Percentiles rank a stretch among this genome's conserved stretches.
Evolutionary conservation across 139 green algal species (phyloP).

Genomic region (Chlorella sp.): DNA sequence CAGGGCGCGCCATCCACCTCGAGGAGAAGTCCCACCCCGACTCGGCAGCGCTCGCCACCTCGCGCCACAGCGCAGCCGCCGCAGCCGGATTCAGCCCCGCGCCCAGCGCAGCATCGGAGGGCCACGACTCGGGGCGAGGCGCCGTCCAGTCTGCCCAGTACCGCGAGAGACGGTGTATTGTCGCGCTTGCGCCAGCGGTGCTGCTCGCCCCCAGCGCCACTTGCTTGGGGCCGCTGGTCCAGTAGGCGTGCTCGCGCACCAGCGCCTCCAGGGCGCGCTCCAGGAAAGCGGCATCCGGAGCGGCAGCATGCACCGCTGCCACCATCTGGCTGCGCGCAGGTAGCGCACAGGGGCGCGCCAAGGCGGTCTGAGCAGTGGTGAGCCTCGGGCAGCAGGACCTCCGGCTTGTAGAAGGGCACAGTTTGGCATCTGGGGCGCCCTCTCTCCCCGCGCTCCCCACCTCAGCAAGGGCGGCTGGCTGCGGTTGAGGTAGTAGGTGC

Average conservation of each 20-base stretch:
- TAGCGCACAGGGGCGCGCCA: too few relatives aligned
- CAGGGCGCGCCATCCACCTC: constrained; percentile 65
- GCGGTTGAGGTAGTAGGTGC: constrained; percentile 95
- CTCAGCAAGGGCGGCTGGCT: constrained; percentile 90
- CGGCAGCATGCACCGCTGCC: constrained; percentile 42
- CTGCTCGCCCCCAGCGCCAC: constrained; percentile 47
- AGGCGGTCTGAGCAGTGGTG: too few relatives aligned
- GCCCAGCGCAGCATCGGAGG: not conserved
- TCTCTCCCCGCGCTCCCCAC: not conserved
- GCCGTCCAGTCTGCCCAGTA: constrained; percentile 78
- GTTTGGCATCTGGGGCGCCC: too few relatives aligned
- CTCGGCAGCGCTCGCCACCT: constrained; percentile 89
- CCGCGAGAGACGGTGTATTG: constrained; percentile 56
- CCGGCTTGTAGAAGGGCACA: too few relatives aligned
- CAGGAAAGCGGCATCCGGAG: constrained; percentile 41
- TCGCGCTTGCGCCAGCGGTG: constrained; percentile 20
- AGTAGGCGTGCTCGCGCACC: constrained; percentile 76
- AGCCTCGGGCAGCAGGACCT: too few relatives aligned
- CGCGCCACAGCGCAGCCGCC: constrained; percentile 57
- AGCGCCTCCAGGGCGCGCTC: constrained; percentile 64
- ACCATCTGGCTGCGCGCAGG: too few relatives aligned
- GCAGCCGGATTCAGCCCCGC: not conserved
- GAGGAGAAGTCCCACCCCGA: constrained; percentile 94
- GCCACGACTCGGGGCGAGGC: constrained; percentile 85
- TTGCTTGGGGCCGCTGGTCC: constrained; percentile 44